Conservation (phyloP, 768 basidiomycete species). For the Artomyces pyxidatus region DNA sequence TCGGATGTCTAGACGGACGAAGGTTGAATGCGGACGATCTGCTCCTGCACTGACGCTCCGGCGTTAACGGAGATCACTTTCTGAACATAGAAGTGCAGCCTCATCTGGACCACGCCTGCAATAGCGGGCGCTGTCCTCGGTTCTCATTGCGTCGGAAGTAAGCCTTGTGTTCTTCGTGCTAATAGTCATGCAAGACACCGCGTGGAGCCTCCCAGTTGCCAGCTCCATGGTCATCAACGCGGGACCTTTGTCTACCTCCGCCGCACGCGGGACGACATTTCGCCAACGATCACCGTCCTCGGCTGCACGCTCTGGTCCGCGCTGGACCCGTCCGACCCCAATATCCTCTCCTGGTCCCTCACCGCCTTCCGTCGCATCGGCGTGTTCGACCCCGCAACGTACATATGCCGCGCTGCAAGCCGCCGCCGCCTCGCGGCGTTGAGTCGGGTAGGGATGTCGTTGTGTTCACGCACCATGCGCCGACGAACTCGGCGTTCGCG, state of each 20-base stretch:
- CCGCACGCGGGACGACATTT: slow-evolving; percentile 27
- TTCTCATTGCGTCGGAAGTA: no score
- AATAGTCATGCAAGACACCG: no score
- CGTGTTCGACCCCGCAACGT: slow-evolving; percentile 19
- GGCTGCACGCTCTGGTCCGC: slow-evolving; percentile 34
- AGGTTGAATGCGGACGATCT: no score
- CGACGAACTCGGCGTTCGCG: slow-evolving; percentile 23
- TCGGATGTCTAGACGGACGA: no score
- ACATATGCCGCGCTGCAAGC: slow-evolving; percentile 21
- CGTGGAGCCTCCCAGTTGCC: no score
- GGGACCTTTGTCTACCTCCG: slow-evolving; percentile 26
- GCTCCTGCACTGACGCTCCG: no score
- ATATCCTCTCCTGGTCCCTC: slow-evolving; percentile 21
- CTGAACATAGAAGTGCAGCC: no score
- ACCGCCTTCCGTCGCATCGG: slow-evolving; percentile 28
- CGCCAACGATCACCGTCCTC: slow-evolving; percentile 26
- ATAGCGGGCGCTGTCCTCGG: no score
- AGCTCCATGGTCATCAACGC: no score
- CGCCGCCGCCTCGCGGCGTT: slow-evolving; percentile 26
- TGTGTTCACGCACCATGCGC: slow-evolving; percentile 33
- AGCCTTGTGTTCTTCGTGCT: no score
- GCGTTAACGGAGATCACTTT: no score
- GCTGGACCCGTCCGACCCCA: slow-evolving; percentile 22
- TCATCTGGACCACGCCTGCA: no score
- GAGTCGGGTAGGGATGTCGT: slow-evolving; percentile 25